Conservation (phyloP, 2,329 filamentous ascomycete genomes). For the Sphaerulina vaccinii region DNA sequence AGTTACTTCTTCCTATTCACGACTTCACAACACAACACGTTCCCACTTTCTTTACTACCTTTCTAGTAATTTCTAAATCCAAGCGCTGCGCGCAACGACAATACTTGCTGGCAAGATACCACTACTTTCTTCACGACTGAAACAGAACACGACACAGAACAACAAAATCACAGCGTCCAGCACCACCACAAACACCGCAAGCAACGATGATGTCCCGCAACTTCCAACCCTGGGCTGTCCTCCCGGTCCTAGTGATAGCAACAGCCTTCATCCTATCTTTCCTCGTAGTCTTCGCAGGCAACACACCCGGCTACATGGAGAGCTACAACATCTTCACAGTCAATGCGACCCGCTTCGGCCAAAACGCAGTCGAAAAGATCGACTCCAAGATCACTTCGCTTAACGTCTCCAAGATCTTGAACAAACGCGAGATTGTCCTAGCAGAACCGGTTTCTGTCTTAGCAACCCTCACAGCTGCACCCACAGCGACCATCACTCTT, state of each 20-base stretch:
- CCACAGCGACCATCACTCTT: constrained; percentile 25
- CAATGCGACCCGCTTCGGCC: constrained; percentile 58
- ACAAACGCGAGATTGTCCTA: constrained; percentile 23
- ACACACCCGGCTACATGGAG: constrained; percentile 56
- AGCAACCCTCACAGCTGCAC: constrained; percentile 13
- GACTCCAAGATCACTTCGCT: constrained; percentile 30
- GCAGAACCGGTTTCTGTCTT: constrained; percentile 12
- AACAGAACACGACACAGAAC: not conserved
- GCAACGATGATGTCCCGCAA: constrained; percentile 12
- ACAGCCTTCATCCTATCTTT: constrained; percentile 59
- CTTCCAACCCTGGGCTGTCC: constrained; percentile 24
- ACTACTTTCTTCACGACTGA: not conserved
- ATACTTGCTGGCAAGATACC: constrained; percentile 13
- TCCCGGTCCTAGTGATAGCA: constrained; percentile 44
- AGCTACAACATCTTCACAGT: constrained; percentile 58
- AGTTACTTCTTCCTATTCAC: constrained; percentile 9
- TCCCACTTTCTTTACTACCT: constrained; percentile 1
- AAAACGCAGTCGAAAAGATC: constrained; percentile 35
- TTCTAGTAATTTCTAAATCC: not conserved
- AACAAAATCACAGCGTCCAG: not conserved
- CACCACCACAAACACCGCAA: not conserved
- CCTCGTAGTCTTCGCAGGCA: constrained; percentile 61
- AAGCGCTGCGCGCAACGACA: constrained; percentile 8
- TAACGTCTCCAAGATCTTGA: constrained; percentile 21
- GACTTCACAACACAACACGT: constrained; percentile 1